A percentile compares a stretch with the other conserved stretches of the same genome.
These are phyloP conservation scores for Inga oerstediana DNA, from an alignment of 306 rosid genomes.

Conservation along the genomic window DNA sequence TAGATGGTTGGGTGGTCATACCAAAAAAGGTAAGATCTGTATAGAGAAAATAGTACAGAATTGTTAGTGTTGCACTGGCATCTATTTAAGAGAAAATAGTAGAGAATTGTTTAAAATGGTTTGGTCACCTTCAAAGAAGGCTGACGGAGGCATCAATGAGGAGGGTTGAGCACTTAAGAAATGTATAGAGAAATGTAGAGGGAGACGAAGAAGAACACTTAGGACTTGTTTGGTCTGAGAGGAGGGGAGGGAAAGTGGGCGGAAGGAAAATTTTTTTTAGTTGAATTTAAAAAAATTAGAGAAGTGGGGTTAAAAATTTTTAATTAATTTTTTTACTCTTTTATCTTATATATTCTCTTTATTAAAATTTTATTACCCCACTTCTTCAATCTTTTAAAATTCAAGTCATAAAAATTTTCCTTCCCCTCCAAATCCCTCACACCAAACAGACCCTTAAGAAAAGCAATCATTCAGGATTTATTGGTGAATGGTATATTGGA, in stretches of 20 bases:
- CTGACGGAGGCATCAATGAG: background rate
- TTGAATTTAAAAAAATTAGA: too few relatives aligned
- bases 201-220: background rate
- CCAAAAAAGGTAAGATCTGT: background rate
- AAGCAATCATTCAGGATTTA: background rate
- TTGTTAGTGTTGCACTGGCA: background rate
- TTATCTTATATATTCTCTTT: too few relatives aligned
- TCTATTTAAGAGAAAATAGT: background rate
- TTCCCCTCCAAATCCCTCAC: too few relatives aligned
- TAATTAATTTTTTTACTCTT: too few relatives aligned
- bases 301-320: too few relatives aligned
- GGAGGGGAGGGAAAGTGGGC: too few relatives aligned
- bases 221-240: too few relatives aligned
- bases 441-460: background rate
- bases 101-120: background rate
- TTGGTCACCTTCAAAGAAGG: background rate
- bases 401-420: too few relatives aligned
- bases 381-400: too few relatives aligned
- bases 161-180: background rate
- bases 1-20: background rate
- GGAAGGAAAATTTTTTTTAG: too few relatives aligned
- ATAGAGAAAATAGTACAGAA: too few relatives aligned
- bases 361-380: too few relatives aligned
- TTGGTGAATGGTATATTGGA: background rate
- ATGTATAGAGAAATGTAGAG: background rate